phyloP scores from a whole-genome alignment of 768 basidiomycete genomes.

The Sutorius australiensis region DNA sequence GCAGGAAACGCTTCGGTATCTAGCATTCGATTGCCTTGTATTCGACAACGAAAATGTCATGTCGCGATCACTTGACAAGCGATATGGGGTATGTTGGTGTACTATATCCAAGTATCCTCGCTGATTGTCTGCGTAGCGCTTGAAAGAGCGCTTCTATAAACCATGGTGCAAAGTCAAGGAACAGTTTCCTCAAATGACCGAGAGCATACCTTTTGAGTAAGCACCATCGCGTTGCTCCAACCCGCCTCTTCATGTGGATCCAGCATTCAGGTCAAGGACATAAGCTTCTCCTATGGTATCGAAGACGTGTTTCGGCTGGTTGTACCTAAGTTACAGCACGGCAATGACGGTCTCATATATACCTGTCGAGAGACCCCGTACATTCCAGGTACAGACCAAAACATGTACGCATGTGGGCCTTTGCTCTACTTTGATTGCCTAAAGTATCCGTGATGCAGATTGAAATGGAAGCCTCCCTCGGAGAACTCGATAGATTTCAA shows the following conservation, averaged over 20 bases:
- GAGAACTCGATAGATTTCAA: slow-evolving; percentile 99
- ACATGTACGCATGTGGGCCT: slow-evolving; percentile 82
- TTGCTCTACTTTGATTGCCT: not conserved
- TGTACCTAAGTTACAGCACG: slow-evolving; percentile 84
- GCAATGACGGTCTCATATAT: slow-evolving; percentile 94
- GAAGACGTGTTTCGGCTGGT: slow-evolving; percentile 82
- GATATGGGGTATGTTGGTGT: slow-evolving; percentile 73
- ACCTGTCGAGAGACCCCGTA: slow-evolving; percentile 87
- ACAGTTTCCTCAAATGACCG: slow-evolving; percentile 65
- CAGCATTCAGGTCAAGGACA: slow-evolving; percentile 85
- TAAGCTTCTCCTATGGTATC: slow-evolving; percentile 82
- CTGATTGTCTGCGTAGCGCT: slow-evolving; percentile 32
- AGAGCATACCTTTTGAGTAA: slow-evolving; percentile 77
- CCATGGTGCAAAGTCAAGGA: slow-evolving; percentile 71
- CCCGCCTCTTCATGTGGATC: slow-evolving; percentile 5
- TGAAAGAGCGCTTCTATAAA: slow-evolving; percentile 77
- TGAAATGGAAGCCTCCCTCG: slow-evolving; percentile 99
- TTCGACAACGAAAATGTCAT: slow-evolving; percentile 85
- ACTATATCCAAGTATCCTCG: not conserved
- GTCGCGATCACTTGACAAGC: slow-evolving; percentile 73
- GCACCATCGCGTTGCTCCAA: slow-evolving; percentile 23
- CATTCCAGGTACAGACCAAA: slow-evolving; percentile 74
- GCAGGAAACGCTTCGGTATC: slow-evolving; percentile 76
- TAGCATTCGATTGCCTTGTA: slow-evolving; percentile 93
- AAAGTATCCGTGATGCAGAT: slow-evolving; percentile 39